phyloP scores from a whole-genome alignment of 2,329 filamentous ascomycete species.

The Aspergillus chevalieri region DNA sequence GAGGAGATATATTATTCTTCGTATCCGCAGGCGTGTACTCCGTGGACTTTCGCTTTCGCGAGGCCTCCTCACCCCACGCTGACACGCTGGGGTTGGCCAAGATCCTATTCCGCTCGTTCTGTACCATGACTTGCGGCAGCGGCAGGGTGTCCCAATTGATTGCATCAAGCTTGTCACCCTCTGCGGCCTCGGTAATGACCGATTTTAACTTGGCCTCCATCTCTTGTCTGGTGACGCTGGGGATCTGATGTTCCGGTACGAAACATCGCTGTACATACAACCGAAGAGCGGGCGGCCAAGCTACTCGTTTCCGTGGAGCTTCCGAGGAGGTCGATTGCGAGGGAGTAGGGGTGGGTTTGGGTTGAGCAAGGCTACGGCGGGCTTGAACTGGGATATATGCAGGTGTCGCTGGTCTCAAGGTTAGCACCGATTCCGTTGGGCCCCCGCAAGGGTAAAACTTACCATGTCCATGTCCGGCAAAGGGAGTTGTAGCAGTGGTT shows the following conservation, averaged over 20 bases:
- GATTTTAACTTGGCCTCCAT: constrained; percentile 80
- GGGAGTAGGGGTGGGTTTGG: constrained; percentile 14
- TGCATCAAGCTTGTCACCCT: constrained; percentile 62
- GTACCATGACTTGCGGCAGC: constrained; percentile 77
- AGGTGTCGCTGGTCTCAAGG: constrained; percentile 35
- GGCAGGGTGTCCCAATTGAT: constrained; percentile 80
- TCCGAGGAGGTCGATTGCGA: constrained; percentile 31
- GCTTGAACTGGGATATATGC: constrained; percentile 59
- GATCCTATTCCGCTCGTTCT: constrained; percentile 56
- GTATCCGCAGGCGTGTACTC: constrained; percentile 52
- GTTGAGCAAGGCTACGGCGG: constrained; percentile 53
- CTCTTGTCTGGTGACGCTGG: constrained; percentile 58
- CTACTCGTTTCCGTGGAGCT: constrained; percentile 50
- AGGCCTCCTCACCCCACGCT: constrained; percentile 30
- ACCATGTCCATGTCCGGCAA: constrained; percentile 28
- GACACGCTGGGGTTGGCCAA: constrained; percentile 42
- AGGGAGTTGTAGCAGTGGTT: constrained; percentile 20
- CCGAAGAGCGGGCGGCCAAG: constrained; percentile 78
- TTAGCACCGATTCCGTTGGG: constrained; percentile 11
- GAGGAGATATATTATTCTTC: constrained; percentile 45
- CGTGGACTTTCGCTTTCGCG: constrained; percentile 78
- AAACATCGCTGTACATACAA: constrained; percentile 88
- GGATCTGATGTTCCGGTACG: constrained; percentile 62
- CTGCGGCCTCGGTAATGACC: constrained; percentile 76
- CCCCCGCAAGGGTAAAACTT: constrained; percentile 10